Percentiles rank a stretch among this genome's conserved stretches.
Evolutionary conservation across 352 stramenopile genomes (phyloP).

Genomic region (Thalassiosira pacifica): DNA sequence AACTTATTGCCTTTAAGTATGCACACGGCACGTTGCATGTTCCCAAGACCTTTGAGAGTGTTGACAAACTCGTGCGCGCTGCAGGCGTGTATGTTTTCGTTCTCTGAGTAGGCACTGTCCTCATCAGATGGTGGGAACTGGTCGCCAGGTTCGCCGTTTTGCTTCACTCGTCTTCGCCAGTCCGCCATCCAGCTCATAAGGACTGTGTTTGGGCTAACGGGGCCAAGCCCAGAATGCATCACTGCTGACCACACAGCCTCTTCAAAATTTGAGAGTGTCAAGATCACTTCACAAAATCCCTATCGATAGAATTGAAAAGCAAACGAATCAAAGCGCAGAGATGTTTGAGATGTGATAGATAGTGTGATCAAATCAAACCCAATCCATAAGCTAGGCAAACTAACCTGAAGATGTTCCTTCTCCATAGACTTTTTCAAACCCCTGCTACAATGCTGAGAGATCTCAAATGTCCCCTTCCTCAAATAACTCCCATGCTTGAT

Average conservation of each 20-base stretch:
- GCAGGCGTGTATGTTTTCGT: conserved; percentile 32
- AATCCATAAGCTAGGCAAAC: conserved; percentile 8
- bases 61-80: conserved; percentile 69
- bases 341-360: not conserved
- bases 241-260: conserved; percentile 59
- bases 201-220: conserved; percentile 73
- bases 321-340: not conserved
- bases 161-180: conserved; percentile 38
- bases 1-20: conserved; percentile 76
- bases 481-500: conserved; percentile 46
- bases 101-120: conserved; percentile 45
- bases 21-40: conserved; percentile 78
- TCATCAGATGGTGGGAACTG: not conserved
- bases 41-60: conserved; percentile 76
- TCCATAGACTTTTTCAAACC: conserved; percentile 76
- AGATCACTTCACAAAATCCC: conserved; percentile 64
- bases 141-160: not conserved
- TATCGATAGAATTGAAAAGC: not conserved
- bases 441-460: conserved; percentile 39
- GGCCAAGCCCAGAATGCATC: conserved; percentile 61
- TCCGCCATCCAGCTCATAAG: conserved; percentile 62
- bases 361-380: not conserved
- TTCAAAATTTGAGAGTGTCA: conserved; percentile 48
- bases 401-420: conserved; percentile 70
- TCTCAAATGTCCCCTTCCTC: conserved; percentile 41